Evolutionary conservation across 768 basidiomycete genomes (phyloP), one percentile per base, ranked within the genome.

Genomic region (Lactarius deliciosus): DNA sequence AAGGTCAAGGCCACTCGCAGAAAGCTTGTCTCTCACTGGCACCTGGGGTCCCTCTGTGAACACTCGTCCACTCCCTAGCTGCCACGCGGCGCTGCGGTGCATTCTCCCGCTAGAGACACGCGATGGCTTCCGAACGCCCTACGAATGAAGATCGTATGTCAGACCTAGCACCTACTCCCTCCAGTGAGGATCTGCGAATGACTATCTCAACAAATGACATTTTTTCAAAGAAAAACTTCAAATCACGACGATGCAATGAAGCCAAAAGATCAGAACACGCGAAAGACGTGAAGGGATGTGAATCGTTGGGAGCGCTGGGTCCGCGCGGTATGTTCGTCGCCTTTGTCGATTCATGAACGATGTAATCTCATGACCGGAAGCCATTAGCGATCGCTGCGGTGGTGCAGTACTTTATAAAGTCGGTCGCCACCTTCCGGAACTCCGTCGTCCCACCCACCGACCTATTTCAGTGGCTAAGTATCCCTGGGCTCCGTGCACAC

Each of bases 401-500:
- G n/a, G 45, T 15, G 41, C 18, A 4, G 13, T 53, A 20, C 22
- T 28, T 25, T 38, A 36, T 36, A 40, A 30, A 15, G 20, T 50
- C 47, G 11, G 47, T 25, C 47, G 22, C 47, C 47, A 50, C 22
- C 22, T 50, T 25, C 57, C 36, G 28, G 32, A 58, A 9, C 13
- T 53, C 34, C 5, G 57, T 40, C 38, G 41, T 55, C 20, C 20
- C 16, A 20, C 45, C 20, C 16, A 25, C 45, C 22, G 10, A 56
- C 54, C 18, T 3, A 30, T 64, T 57, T 16, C 28, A 34, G 62
- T 45, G 18, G 20, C 7, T 15, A 47, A 16, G 18, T 38, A 34
- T 45, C 45, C 36, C 63, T 57, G 55, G 43, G 16, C 32, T 63
- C 10, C 11, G 56, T 38, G 18, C 30, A 43, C 56, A 38, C 36